Base-by-base conservation (phyloP, 495 filamentous ascomycete species). In the Tirmania nivea region DNA sequence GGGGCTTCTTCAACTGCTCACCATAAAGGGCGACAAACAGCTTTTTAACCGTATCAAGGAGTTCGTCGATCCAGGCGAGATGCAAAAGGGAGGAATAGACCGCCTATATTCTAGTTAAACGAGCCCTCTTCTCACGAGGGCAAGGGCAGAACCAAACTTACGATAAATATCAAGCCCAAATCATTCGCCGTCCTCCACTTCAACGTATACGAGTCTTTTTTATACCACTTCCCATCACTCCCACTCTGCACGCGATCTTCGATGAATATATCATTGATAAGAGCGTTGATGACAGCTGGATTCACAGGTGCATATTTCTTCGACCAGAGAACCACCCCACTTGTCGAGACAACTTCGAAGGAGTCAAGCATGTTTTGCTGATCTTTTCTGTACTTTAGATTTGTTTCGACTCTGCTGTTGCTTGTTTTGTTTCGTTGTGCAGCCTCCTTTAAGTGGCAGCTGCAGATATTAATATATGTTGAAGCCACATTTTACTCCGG, bases 271-370 rank as follows among this genome's bases (percentile, higher is more conserved):
- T 96, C 87, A 65, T 78, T 78, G 71, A 97, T 92, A 66, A 96
- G 82, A 70, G 80, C 82, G 70, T 97, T 93, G 70, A 97, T 78
- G 49, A 96, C 71, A 59, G 81, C 80, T 19, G 83, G 71, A 62
- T 78, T 83, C 60, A 93, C 77, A 0, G 83, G 73, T 35, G 78
- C 78, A 66, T 90, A 94, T 5, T 78, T 81, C 62, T 82, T 81
- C 34, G 90, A 95, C 90, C 90, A 97, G 42, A 97, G 74, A 48
- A 97, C 90, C 50, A 97, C 86, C 21, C 90, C 90, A 16, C 90
- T 94, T 36, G 88, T 93, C 52, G 86, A 93, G 20, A 97, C 66
- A 54, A 97, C 89, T 68, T 97, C 90, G 63, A 97, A 96, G 16
- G 81, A 79, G 68, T 97, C 90, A 67, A 97, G 70, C 88, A 95